Conservation (phyloP, 352 stramenopile genomes). For the Phytophthora crassamura region DNA sequence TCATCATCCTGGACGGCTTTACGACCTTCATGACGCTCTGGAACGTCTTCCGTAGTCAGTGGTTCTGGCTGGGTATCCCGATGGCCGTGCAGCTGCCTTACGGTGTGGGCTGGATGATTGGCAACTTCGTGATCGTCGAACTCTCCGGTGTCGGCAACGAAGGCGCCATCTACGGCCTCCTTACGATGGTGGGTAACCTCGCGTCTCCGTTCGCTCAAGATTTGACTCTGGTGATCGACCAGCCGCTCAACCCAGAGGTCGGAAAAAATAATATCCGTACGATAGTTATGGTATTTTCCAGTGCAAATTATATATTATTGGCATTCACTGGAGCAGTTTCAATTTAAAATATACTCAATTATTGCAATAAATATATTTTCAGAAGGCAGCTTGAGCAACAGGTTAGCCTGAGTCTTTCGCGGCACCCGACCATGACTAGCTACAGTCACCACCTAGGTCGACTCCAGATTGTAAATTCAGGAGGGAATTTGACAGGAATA, state of each 20-base stretch:
- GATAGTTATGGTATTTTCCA: no score
- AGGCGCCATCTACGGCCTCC: slow-evolving; percentile 46
- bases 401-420: no score
- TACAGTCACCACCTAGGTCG: no score
- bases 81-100: slow-evolving; percentile 43
- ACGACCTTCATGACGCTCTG: slow-evolving; percentile 44
- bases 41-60: slow-evolving; percentile 48
- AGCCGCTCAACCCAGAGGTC: slow-evolving; percentile 40
- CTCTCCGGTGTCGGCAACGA: slow-evolving; percentile 52
- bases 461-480: no score
- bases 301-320: no score
- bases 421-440: no score
- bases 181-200: slow-evolving; percentile 51
- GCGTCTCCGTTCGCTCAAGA: slow-evolving; percentile 40
- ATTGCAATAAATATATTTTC: no score
- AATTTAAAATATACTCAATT: no score
- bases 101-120: slow-evolving; percentile 47
- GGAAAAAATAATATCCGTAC: no score
- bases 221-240: slow-evolving; percentile 40
- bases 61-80: slow-evolving; percentile 44
- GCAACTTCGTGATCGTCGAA: slow-evolving; percentile 49
- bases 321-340: no score
- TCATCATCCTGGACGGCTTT: slow-evolving; percentile 38
- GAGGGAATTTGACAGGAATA: no score
- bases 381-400: no score